Conservation (phyloP, 257 asterid genomes). For the Anisodus acutangulus region DNA sequence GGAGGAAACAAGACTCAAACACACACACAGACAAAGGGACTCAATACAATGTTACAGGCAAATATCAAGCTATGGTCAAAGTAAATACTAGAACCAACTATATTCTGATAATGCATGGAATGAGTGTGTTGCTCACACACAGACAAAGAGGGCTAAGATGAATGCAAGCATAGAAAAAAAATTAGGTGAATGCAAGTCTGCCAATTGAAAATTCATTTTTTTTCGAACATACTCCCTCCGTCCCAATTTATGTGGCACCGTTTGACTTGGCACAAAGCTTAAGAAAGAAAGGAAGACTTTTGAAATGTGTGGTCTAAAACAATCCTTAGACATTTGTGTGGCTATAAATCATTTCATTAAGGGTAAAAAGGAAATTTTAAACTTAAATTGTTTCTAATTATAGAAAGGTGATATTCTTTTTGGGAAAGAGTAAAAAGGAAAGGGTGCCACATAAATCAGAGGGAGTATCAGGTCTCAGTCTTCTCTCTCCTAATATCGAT, state of each 20-base stretch:
- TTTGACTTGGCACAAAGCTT: too few relatives aligned
- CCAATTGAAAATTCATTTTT: background rate
- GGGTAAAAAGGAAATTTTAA: too few relatives aligned
- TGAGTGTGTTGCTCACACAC: background rate
- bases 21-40: constrained; percentile 18
- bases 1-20: constrained; percentile 2
- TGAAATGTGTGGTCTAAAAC: too few relatives aligned
- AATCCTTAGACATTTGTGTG: too few relatives aligned
- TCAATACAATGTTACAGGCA: background rate
- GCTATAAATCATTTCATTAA: too few relatives aligned
- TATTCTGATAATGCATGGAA: constrained; percentile 25
- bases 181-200: background rate
- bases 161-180: too few relatives aligned
- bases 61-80: constrained; percentile 16
- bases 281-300: too few relatives aligned
- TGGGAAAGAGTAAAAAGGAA: too few relatives aligned
- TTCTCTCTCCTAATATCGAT: background rate
- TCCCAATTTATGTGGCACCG: too few relatives aligned
- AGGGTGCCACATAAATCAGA: too few relatives aligned
- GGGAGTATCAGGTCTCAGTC: background rate
- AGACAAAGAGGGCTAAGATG: constrained; percentile 9
- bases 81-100: constrained; percentile 20
- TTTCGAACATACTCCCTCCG: background rate
- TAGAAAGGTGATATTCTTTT: too few relatives aligned
- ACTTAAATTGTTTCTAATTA: too few relatives aligned